Base-by-base conservation (phyloP, 371 early-diverging fungal species). In the Umbelopsis sp. region DNA sequence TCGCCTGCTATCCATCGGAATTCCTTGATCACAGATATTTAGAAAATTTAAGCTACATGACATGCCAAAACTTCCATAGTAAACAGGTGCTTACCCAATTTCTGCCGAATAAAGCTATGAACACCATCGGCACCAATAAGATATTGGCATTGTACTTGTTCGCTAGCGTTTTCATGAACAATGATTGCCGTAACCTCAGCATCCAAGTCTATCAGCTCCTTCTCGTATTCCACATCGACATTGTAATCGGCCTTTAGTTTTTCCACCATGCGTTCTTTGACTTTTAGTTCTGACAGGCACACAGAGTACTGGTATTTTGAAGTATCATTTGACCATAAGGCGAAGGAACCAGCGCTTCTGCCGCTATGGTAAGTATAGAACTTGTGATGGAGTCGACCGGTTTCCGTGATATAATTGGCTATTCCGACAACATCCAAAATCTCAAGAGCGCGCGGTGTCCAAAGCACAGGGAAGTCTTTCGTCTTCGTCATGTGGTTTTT, bases 51-150 rank as follows among this genome's bases (percentile, higher is more conserved):
- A 29, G 29, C 1, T 9, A 38, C 4, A 7, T 38, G 38, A 10
- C 38, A 38, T 38, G 7, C 10, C 38, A 38, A 38, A 7, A 12
- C 7, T 41, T 12, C 41, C 41, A 41, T 12, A 1, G 12, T 41
- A 41, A 7, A 41, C 7, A 41, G 10, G 41, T 11, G 25, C 45
- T 65, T 78, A 81, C 82, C 82, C 69, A 81, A 41, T 52, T 75
- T 72, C 65, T 74, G 79, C 68, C 82, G 74, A 16, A 79, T 70
- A 45, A 77, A 70, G 29, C 78, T 77, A 11, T 73, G 51, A 20
- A 46, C 65, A 44, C 78, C 79, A 45, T 81, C 79, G 10, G 79
- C 79, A 4, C 74, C 78, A 71, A 81, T 72, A 9, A 81, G 62
- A 4, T 57, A 57, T 35, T 57, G 57, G 6, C 57, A 35, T n/a